Conservation (phyloP, 495 filamentous ascomycete species). For the Annulohypoxylon maeteangense region DNA sequence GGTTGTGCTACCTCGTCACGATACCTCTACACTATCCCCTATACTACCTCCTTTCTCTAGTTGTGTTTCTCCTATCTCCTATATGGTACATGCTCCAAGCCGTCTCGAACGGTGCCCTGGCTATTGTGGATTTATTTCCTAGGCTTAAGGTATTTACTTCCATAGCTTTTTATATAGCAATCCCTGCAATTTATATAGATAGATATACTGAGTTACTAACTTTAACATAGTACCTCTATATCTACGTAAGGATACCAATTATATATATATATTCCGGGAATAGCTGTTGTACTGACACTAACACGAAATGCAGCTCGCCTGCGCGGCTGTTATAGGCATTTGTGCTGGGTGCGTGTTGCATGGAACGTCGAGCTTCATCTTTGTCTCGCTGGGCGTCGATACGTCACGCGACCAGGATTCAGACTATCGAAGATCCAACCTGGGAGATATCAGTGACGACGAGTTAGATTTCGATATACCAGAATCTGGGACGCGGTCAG, state of each 20-base stretch:
- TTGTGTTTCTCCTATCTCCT: constrained; percentile 50
- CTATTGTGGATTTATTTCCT: constrained; percentile 55
- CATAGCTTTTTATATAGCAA: constrained; percentile 3
- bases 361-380: constrained; percentile 53
- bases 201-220: constrained; percentile 41
- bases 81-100: constrained; percentile 50
- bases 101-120: constrained; percentile 28
- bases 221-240: constrained; percentile 66
- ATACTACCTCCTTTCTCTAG: constrained; percentile 47
- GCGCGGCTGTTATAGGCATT: constrained; percentile 67
- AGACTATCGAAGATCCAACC: constrained; percentile 4
- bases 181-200: constrained; percentile 37
- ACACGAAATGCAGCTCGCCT: constrained; percentile 57
- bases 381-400: constrained; percentile 53
- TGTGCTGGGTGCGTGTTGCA: constrained; percentile 62
- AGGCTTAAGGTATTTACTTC: constrained; percentile 70
- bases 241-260: constrained; percentile 54
- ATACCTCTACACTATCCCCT: constrained; percentile 51
- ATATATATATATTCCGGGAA: not conserved
- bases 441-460: constrained; percentile 45
- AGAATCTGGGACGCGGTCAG: constrained; percentile 18
- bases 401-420: constrained; percentile 33
- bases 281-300: constrained; percentile 19
- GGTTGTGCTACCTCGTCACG: constrained; percentile 48
- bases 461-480: constrained; percentile 44